These are phyloP conservation scores for Brassica rapa DNA, from an alignment of 345 rosid species.

Conservation along the genomic window DNA sequence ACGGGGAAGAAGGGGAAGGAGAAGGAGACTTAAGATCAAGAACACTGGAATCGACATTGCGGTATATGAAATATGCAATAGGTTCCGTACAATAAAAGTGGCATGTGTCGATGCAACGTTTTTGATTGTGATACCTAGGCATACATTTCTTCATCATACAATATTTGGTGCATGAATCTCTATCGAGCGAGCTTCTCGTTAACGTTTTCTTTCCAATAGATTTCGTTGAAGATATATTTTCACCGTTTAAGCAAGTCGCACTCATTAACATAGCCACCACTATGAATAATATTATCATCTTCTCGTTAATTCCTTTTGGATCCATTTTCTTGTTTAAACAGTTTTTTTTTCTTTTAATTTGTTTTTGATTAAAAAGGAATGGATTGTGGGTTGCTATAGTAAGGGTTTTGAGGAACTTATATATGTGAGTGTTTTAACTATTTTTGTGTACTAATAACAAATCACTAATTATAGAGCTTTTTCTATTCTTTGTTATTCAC, in stretches of 20 bases:
- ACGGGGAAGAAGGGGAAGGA: neutral
- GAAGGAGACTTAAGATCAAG: neutral
- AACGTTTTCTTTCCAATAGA: neutral
- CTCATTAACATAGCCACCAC: conserved; percentile 21
- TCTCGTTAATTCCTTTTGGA: neutral
- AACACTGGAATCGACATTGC: neutral
- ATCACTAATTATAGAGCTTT: neutral
- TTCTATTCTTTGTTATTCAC: neutral
- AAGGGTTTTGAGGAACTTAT: neutral
- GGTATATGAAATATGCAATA: neutral
- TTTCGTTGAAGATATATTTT: neutral
- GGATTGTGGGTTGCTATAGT: neutral
- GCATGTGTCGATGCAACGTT: neutral
- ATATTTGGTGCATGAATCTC: neutral
- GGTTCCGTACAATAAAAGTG: neutral
- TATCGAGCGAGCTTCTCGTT: neutral
- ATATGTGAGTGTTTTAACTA: neutral
- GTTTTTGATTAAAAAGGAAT: neutral
- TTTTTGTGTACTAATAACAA: neutral
- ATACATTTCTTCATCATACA: neutral
- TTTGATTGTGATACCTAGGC: neutral
- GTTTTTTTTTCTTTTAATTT: neutral
- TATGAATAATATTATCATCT: neutral
- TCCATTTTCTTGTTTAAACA: conserved; percentile 15
- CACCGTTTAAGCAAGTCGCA: neutral